Evolutionary conservation across 805 yeast genomes (phyloP), one percentile per base, ranked within the genome.

Genomic region (Saccharomycodes ludwigii): DNA sequence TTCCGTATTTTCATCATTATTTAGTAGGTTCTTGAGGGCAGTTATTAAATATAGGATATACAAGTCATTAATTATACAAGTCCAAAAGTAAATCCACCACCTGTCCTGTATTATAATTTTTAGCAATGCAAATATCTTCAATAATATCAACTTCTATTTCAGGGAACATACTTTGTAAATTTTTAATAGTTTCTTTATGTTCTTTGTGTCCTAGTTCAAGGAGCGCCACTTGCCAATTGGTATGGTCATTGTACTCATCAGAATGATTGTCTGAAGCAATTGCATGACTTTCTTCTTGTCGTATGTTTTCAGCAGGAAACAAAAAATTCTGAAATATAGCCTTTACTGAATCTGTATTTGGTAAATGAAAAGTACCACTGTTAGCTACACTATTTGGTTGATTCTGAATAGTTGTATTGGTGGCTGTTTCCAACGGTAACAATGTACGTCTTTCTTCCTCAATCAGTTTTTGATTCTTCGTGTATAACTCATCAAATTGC

Each of bases 151-250:
- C 57, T 42, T 83, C 94, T 38, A 84, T 58, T 27, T 61, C 63
- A 0, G 94, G 93, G 52, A 85, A 84, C 73, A 85, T 79, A 29
- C 73, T 73, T 18, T 57, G 56, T 33, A 84, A 59, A 3, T 69
- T 68, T 2, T 54, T 56, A 16, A 66, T 59, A 2, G 73, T 66
- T 26, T 63, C 61, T 13, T 58, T 52, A 23, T 56, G 61, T 37
- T 72, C 75, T 35, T 61, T 51, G 18, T 52, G 56, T 24, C 60
- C 61, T 9, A 61, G 47, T 28, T 59, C 42, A 21, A 53, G 54
- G 2, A 63, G 65, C 18, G 56, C 50, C 34, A 43, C 50, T 54
- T 61, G 29, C 59, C 63, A 3, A 56, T 52, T 7, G 63, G 52
- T 4, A 50, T 59, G 34, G 44, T 53, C 25, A 48, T 41, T 11